Conservation (phyloP, 768 basidiomycete species). For the Auricularia auricula-judae region DNA sequence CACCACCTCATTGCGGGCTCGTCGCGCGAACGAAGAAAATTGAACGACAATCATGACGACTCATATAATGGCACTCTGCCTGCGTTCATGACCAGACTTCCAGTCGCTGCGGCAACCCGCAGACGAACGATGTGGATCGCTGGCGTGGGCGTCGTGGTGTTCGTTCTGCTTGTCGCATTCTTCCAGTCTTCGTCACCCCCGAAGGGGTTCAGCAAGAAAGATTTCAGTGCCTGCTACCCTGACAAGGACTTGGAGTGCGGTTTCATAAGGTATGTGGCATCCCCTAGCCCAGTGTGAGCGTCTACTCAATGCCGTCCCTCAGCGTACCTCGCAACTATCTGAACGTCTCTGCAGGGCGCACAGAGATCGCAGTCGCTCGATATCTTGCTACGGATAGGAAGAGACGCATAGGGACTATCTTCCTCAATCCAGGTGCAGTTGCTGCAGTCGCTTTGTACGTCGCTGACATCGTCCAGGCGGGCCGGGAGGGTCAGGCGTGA, state of each 20-base stretch:
- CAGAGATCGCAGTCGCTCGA: conserved; percentile 19
- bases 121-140: not conserved
- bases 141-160: not conserved
- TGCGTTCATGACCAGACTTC: not conserved
- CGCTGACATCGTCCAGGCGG: not conserved
- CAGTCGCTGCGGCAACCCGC: not conserved
- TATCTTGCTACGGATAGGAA: conserved; percentile 17
- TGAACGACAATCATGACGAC: not conserved
- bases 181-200: not conserved
- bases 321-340: conserved; percentile 25
- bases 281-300: not conserved
- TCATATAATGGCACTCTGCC: not conserved
- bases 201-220: not conserved
- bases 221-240: not conserved
- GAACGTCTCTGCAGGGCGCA: conserved; percentile 16
- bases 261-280: not conserved
- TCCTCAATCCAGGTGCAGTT: conserved; percentile 21
- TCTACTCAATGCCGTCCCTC: not conserved
- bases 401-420: conserved; percentile 18
- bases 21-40: not conserved
- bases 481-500: conserved; percentile 2
- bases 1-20: not conserved
- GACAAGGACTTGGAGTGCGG: not conserved
- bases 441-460: not conserved
- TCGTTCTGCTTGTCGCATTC: not conserved